These are phyloP conservation scores for Penicillium italicum DNA, from an alignment of 2,329 filamentous ascomycete species.

Conservation along the genomic window DNA sequence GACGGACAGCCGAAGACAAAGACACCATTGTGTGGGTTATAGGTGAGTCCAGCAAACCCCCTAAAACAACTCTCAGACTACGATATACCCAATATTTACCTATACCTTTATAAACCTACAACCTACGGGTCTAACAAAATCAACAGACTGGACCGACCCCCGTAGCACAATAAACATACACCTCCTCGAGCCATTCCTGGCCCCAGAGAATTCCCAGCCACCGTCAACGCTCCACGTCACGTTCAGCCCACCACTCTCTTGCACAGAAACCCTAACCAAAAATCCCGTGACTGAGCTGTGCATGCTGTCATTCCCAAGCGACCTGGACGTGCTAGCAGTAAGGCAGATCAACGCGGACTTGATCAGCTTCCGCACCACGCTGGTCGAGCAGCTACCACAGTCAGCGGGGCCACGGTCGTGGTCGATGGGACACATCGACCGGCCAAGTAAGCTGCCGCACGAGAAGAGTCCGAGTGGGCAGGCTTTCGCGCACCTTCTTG, in stretches of 20 bases:
- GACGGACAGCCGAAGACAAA: constrained; percentile 36
- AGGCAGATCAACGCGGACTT: constrained; percentile 32
- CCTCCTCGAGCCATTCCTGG: constrained; percentile 26
- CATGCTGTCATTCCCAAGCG: constrained; percentile 43
- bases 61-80: neutral
- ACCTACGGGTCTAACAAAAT: neutral
- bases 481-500: constrained; percentile 43
- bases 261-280: constrained; percentile 29
- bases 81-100: neutral
- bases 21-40: constrained; percentile 38
- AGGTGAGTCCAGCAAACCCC: constrained; percentile 24
- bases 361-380: constrained; percentile 37
- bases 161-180: constrained; percentile 21
- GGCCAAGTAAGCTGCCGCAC: constrained; percentile 32
- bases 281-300: constrained; percentile 51
- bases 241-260: constrained; percentile 27
- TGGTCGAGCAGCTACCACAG: constrained; percentile 32
- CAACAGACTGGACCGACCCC: constrained; percentile 35
- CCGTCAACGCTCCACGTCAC: constrained; percentile 30
- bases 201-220: constrained; percentile 16
- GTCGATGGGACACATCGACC: constrained; percentile 37
- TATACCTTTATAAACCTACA: neutral
- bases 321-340: constrained; percentile 28
- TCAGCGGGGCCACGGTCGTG: constrained; percentile 29
- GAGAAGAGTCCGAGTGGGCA: constrained; percentile 40